Evolutionary conservation across 2,329 filamentous ascomycete genomes (phyloP).

Genomic region (Neonectria punicea): DNA sequence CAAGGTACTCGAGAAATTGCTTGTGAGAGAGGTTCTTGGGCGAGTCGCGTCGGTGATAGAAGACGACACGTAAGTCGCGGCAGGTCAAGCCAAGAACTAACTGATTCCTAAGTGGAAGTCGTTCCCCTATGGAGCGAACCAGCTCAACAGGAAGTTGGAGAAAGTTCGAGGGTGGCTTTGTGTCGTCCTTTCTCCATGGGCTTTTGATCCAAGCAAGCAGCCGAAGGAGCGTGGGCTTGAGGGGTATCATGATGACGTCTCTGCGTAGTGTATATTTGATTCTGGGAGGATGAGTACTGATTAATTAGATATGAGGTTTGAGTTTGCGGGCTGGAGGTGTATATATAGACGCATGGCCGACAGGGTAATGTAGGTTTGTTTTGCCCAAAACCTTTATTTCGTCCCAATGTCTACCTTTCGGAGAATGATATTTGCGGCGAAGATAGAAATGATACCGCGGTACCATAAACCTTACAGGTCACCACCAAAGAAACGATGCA

Average conservation of each 20-base stretch:
- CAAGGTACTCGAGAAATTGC: background rate
- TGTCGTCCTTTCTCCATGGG: background rate
- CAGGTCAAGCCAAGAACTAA: background rate
- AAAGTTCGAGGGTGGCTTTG: background rate
- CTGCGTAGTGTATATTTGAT: background rate
- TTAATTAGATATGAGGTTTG: background rate
- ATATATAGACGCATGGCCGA: background rate
- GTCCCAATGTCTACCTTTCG: too few species aligned
- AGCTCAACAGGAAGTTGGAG: background rate
- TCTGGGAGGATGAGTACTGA: too few species aligned
- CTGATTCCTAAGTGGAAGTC: background rate
- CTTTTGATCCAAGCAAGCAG: background rate
- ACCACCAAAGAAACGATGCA: too few species aligned
- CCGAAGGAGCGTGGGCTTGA: background rate
- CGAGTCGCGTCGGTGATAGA: background rate
- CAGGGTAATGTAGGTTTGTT: background rate
- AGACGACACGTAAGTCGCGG: background rate
- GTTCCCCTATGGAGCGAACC: background rate
- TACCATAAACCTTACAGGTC: too few species aligned
- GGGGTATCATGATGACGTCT: background rate
- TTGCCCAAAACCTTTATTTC: background rate
- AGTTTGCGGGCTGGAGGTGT: background rate
- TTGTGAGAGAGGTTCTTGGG: background rate
- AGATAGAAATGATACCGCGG: too few species aligned
- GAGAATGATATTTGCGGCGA: too few species aligned